phyloP scores from a whole-genome alignment of 306 rosid genomes.

The Cucumis hystrix region DNA sequence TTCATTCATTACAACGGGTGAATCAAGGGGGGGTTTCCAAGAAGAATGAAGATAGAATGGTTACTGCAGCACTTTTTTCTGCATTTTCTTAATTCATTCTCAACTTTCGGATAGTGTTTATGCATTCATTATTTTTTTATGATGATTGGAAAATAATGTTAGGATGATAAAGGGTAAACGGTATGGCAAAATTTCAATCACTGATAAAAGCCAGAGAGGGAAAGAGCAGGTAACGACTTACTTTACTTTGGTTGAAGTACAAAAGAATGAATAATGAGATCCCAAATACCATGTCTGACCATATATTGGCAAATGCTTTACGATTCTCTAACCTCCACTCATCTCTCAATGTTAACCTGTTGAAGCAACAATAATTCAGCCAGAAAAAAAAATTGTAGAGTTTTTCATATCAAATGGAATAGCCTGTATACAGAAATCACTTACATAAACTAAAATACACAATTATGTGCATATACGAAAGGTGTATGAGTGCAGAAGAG shows the following conservation, averaged over 20 bases:
- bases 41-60: not conserved
- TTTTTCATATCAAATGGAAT: not conserved
- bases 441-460: not conserved
- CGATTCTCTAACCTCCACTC: conserved; percentile 90
- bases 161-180: not conserved
- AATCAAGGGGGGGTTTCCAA: not conserved
- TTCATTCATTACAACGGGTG: not conserved
- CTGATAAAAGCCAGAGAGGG: conserved; percentile 1
- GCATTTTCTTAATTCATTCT: not conserved
- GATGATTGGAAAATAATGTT: not conserved
- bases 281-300: conserved; percentile 84
- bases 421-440: not conserved
- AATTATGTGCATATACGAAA: not conserved
- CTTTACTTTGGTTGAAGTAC: conserved; percentile 78
- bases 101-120: not conserved
- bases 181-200: conserved; percentile 4
- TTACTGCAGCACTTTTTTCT: not conserved
- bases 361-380: conserved; percentile 15
- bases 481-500: not conserved
- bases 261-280: conserved; percentile 79
- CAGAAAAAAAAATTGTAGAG: conserved; percentile 11
- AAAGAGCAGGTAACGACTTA: conserved; percentile 25
- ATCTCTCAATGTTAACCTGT: conserved; percentile 85
- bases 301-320: conserved; percentile 88
- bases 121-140: not conserved